Evolutionary conservation across 2,329 filamentous ascomycete genomes (phyloP).

Genomic region (Talaromyces verruculosus): DNA sequence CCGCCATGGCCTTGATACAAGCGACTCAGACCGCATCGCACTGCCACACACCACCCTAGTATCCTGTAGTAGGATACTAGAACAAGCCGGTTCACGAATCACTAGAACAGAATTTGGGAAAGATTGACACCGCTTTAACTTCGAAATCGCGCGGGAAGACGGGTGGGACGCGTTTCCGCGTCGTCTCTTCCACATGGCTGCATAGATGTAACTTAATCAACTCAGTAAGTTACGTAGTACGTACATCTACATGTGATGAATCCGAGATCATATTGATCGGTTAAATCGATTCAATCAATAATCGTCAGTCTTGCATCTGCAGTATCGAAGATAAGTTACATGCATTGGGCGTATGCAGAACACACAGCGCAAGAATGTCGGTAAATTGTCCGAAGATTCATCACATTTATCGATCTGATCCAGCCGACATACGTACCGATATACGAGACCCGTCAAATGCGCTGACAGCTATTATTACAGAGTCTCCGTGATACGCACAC

Average conservation of each 20-base stretch:
- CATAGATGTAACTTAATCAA: background rate
- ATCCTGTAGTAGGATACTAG: background rate
- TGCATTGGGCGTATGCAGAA: background rate
- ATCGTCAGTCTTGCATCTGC: background rate
- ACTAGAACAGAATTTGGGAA: background rate
- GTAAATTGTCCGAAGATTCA: background rate
- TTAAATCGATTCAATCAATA: background rate
- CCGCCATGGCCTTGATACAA: background rate
- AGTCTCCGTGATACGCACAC: background rate
- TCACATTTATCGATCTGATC: background rate
- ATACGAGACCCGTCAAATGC: background rate
- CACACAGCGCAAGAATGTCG: background rate
- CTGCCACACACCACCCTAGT: background rate
- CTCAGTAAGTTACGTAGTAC: background rate
- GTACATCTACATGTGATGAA: background rate
- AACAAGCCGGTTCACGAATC: background rate
- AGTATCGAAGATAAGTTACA: background rate
- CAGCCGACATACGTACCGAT: background rate
- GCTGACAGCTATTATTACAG: background rate
- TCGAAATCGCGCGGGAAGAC: background rate
- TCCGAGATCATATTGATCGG: background rate
- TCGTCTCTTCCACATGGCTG: background rate
- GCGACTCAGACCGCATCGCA: background rate
- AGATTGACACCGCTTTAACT: background rate
- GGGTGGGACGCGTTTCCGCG: background rate